Evolutionary conservation across 176 grass and related monocot genomes (phyloP).

Genomic region (Zea luxurians): DNA sequence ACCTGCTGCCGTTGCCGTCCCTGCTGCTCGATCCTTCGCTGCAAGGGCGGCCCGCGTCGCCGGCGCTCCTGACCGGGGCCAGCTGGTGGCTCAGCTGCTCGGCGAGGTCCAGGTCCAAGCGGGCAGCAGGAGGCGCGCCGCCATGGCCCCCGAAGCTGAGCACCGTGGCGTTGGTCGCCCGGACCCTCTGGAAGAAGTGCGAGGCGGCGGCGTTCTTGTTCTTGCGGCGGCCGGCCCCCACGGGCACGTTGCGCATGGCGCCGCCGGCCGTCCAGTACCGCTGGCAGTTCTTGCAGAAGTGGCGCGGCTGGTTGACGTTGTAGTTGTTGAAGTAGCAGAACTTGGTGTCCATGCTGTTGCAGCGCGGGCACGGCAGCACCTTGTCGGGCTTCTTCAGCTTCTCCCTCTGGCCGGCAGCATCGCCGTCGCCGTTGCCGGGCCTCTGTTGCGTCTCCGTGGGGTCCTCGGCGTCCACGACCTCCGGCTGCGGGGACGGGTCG

Average conservation of each 20-base stretch:
- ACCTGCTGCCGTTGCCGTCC: constrained; percentile 21
- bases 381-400: constrained; percentile 75
- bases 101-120: constrained; percentile 25
- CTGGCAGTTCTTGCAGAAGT: constrained; percentile 98
- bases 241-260: constrained; percentile 87
- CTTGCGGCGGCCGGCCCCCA: constrained; percentile 78
- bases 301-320: constrained; percentile 80
- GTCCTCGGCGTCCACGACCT: constrained; percentile 46
- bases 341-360: constrained; percentile 71
- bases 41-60: constrained; percentile 5
- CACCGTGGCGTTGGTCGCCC: neutral
- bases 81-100: constrained; percentile 11
- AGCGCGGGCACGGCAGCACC: constrained; percentile 62
- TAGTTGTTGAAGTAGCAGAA: constrained; percentile 87
- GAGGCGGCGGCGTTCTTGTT: constrained; percentile 59
- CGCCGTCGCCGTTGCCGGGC: neutral
- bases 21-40: constrained; percentile 44
- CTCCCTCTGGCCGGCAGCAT: constrained; percentile 16
- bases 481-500: constrained; percentile 27
- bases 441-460: neutral
- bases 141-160: too few relatives aligned
- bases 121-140: neutral
- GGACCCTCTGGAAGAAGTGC: constrained; percentile 46
- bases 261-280: constrained; percentile 92
- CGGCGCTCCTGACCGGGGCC: neutral